A percentile compares a stretch with the other conserved stretches of the same genome.
phyloP scores from a whole-genome alignment of 345 rosid genomes.

The Garcia nutans region DNA sequence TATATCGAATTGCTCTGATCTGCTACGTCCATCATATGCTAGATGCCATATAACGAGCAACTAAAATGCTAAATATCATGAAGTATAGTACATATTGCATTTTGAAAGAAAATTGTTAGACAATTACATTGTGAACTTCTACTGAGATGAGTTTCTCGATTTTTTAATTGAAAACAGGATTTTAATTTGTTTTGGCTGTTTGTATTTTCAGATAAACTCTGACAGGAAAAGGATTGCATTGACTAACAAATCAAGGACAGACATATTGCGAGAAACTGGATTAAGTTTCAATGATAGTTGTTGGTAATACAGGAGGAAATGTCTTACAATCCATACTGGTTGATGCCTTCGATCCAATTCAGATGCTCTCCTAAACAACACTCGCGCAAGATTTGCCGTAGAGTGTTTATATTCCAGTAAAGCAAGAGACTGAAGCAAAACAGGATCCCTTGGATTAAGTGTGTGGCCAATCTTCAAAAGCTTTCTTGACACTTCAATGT shows the following conservation, averaged over 20 bases:
- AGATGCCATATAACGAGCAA: too few species aligned
- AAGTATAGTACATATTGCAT: too few species aligned
- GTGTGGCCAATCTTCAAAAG: constrained; percentile 87
- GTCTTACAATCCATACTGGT: constrained; percentile 95
- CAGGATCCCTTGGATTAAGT: constrained; percentile 93
- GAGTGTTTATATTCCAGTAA: constrained; percentile 80
- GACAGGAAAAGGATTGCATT: background rate
- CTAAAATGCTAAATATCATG: background rate
- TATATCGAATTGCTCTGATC: too few species aligned
- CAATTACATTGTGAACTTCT: background rate
- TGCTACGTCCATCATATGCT: too few species aligned
- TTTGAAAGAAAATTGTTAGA: background rate
- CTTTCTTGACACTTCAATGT: constrained; percentile 70
- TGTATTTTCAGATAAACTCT: background rate
- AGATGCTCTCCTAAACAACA: constrained; percentile 74
- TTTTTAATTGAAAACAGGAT: too few species aligned
- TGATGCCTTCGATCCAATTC: constrained; percentile 84
- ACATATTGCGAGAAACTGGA: background rate
- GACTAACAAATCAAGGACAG: background rate
- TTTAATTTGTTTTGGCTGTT: too few species aligned
- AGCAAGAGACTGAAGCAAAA: constrained; percentile 92
- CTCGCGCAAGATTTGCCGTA: constrained; percentile 72
- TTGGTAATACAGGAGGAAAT: constrained; percentile 9
- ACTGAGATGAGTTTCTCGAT: background rate
- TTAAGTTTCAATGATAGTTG: background rate